Percentiles rank a stretch among this genome's conserved stretches.
phyloP scores from a whole-genome alignment of 306 rosid species.

The Oemleria cerasiformis region DNA sequence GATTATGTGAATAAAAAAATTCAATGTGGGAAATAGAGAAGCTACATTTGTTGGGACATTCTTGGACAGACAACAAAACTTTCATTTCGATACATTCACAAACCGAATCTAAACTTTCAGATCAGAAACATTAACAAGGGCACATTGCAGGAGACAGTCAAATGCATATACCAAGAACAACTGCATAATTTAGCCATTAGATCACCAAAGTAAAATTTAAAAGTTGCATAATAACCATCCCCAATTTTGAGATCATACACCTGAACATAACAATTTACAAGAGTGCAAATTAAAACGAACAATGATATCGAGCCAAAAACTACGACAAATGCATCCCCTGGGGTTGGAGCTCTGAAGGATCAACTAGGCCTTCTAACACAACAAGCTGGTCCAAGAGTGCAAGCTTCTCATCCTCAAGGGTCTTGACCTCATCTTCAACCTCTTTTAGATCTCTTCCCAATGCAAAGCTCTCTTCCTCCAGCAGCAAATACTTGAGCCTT shows the following conservation, averaged over 20 bases:
- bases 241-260: background rate
- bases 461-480: slow-evolving; percentile 79
- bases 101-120: background rate
- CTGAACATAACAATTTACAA: background rate
- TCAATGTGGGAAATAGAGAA: background rate
- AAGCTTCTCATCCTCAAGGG: slow-evolving; percentile 80
- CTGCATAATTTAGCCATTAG: background rate
- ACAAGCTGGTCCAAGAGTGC: slow-evolving; percentile 81
- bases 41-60: background rate
- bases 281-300: background rate
- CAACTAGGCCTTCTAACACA: slow-evolving; percentile 76
- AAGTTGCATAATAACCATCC: background rate
- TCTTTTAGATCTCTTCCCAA: slow-evolving; percentile 64
- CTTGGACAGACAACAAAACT: background rate
- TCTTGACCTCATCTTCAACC: slow-evolving; percentile 68
- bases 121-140: background rate
- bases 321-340: slow-evolving; percentile 32
- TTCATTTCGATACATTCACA: background rate
- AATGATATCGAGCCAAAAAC: background rate
- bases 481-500: slow-evolving; percentile 67
- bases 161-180: background rate
- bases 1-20: background rate
- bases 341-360: slow-evolving; percentile 50
- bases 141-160: background rate
- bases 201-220: background rate